phyloP scores from a whole-genome alignment of 1,284 basidiomycete genomes.

The Cronartium quercuum region DNA sequence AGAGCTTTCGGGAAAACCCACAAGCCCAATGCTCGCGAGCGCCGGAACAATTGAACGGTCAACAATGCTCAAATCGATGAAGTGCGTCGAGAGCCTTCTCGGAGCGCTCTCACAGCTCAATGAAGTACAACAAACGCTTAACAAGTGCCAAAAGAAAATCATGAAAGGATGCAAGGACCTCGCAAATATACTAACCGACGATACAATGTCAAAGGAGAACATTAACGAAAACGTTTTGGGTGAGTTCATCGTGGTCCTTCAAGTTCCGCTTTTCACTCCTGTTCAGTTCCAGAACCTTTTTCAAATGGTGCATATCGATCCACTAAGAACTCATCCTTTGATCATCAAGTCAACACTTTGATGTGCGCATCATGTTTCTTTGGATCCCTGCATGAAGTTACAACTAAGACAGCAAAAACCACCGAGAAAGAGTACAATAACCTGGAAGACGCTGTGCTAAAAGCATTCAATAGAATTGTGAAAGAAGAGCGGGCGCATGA shows the following conservation, averaged over 20 bases:
- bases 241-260: not conserved
- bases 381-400: not conserved
- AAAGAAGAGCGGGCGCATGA: conserved; percentile 3
- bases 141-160: not conserved
- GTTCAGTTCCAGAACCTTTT: not conserved
- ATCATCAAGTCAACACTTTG: not conserved
- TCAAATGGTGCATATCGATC: not conserved
- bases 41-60: not conserved
- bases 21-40: not conserved
- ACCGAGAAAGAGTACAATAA: not conserved
- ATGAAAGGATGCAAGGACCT: conserved; percentile 2
- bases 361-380: not conserved
- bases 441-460: not conserved
- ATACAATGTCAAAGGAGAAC: not conserved
- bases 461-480: not conserved
- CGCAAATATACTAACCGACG: not conserved
- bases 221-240: not conserved
- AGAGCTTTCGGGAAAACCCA: not conserved
- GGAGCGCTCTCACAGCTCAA: not conserved
- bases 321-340: not conserved
- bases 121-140: not conserved
- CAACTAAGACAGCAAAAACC: not conserved
- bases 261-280: not conserved
- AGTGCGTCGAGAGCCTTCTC: not conserved
- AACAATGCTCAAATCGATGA: not conserved